A percentile compares a stretch with the other conserved stretches of the same genome.
phyloP scores from a whole-genome alignment of 768 basidiomycete species.

The Tulasnella sp. region DNA sequence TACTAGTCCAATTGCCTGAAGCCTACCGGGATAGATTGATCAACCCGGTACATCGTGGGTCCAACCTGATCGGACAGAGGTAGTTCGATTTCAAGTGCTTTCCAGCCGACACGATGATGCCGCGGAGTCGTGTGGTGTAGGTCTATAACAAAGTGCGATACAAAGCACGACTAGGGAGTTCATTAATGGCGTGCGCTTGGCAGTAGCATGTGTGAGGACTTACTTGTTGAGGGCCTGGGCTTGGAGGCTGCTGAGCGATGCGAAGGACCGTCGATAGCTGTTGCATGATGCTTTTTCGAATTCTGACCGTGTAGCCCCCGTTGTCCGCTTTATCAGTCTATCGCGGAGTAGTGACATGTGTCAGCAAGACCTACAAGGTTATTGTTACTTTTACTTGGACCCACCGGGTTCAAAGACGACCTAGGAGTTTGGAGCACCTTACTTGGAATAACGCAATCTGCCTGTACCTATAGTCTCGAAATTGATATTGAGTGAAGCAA shows the following conservation, averaged over 20 bases:
- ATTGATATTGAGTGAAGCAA: too few species aligned
- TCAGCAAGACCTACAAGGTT: background rate
- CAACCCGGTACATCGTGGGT: background rate
- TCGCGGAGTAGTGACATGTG: background rate
- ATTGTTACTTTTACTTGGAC: too few species aligned
- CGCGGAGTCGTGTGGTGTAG: background rate
- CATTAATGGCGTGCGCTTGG: background rate
- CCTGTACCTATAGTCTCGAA: background rate
- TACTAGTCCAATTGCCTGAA: background rate
- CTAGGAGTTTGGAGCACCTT: background rate
- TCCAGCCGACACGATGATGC: background rate
- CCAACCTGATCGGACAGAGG: background rate
- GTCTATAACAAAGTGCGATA: background rate
- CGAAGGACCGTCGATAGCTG: background rate
- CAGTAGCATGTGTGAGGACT: background rate
- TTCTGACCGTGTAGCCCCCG: background rate
- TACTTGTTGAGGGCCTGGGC: background rate
- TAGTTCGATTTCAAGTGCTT: background rate
- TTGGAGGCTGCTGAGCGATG: background rate
- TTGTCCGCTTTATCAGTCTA: background rate
- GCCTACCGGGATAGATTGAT: background rate
- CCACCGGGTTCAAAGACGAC: background rate
- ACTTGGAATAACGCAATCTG: background rate
- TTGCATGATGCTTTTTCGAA: background rate
- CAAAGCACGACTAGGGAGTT: background rate